phyloP scores from a whole-genome alignment of 495 filamentous ascomycete species.

The Sphaerosporella brunnea region DNA sequence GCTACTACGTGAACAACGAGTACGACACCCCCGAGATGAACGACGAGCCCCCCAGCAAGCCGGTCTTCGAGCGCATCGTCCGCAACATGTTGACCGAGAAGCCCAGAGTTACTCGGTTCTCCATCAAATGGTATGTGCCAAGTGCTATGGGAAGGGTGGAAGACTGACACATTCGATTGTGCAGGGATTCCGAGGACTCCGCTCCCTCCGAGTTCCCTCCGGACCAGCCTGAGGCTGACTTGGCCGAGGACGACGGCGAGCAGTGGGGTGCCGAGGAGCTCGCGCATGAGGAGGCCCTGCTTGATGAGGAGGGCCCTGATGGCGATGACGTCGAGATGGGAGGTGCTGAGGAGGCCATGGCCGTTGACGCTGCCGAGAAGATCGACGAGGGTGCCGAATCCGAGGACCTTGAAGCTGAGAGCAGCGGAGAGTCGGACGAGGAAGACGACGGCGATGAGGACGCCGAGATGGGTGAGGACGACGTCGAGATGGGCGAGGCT shows the following conservation, averaged over 20 bases:
- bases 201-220: constrained; percentile 91
- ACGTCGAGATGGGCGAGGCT: constrained; percentile 30
- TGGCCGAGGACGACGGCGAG: constrained; percentile 60
- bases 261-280: constrained; percentile 78
- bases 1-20: constrained; percentile 98
- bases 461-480: constrained; percentile 72
- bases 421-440: constrained; percentile 70
- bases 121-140: constrained; percentile 80
- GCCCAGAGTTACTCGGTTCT: constrained; percentile 88
- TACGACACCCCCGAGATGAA: constrained; percentile 82
- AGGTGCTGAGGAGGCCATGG: constrained; percentile 30
- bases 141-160: constrained; percentile 1
- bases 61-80: constrained; percentile 74
- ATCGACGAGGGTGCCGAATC: constrained; percentile 67
- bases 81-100: constrained; percentile 91
- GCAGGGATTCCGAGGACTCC: constrained; percentile 87
- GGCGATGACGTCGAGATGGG: constrained; percentile 30
- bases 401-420: constrained; percentile 92
- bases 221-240: constrained; percentile 89
- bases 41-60: constrained; percentile 75
- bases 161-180: constrained; percentile 5
- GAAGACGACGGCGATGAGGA: constrained; percentile 52
- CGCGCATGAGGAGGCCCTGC: constrained; percentile 40
- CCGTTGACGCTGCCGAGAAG: constrained; percentile 43
- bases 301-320: constrained; percentile 29